Percentiles rank a stretch among this genome's conserved stretches.
These are phyloP conservation scores for Tagetes erecta DNA, from an alignment of 129 eudicot species.

Conservation along the genomic window DNA sequence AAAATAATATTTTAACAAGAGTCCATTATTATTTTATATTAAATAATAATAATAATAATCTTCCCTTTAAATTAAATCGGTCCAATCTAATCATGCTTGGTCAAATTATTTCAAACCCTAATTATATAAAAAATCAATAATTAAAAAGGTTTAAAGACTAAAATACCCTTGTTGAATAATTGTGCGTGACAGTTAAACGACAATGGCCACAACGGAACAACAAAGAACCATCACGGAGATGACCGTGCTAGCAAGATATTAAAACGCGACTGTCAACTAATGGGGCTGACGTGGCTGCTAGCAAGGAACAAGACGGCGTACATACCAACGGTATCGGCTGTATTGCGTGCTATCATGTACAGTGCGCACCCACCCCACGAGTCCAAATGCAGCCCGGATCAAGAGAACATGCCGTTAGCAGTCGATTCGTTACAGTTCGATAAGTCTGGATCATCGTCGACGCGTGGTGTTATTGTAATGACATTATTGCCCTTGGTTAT, in stretches of 20 bases:
- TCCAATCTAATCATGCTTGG: background rate
- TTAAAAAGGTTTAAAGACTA: conserved; percentile 8
- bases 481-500: conserved; percentile 55
- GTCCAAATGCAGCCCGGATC: conserved; percentile 90
- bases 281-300: conserved; percentile 98
- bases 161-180: conserved; percentile 27
- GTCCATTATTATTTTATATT: background rate
- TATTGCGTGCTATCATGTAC: conserved; percentile 92
- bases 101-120: background rate
- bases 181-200: conserved; percentile 54
- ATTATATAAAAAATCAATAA: background rate
- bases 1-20: background rate
- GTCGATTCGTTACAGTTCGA: conserved; percentile 90
- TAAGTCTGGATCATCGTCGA: conserved; percentile 45
- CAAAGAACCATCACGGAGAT: conserved; percentile 31
- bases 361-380: conserved; percentile 92
- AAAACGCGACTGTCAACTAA: conserved; percentile 84
- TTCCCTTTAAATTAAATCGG: background rate
- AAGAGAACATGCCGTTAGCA: conserved; percentile 98
- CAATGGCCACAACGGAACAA: conserved; percentile 63
- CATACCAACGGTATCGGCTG: conserved; percentile 98
- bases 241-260: conserved; percentile 73
- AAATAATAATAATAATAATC: background rate
- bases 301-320: conserved; percentile 91
- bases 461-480: conserved; percentile 21